These are phyloP conservation scores for Heimioporus retisporus DNA, from an alignment of 1,284 basidiomycete genomes.

Conservation along the genomic window DNA sequence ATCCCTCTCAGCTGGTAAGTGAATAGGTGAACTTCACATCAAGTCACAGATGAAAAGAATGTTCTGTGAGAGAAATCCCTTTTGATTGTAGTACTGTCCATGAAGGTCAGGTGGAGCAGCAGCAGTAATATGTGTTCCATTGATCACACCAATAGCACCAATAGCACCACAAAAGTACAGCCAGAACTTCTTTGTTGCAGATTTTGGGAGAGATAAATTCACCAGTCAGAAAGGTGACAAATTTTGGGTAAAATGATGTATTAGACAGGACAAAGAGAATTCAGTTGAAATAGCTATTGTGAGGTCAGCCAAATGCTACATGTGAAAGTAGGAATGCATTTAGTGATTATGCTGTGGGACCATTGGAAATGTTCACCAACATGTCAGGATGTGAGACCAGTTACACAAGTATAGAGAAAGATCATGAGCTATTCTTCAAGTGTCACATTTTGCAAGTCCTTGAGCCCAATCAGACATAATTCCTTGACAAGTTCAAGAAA, in stretches of 20 bases:
- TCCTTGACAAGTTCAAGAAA: neutral
- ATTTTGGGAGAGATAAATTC: neutral
- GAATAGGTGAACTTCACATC: constrained; percentile 15
- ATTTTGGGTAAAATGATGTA: constrained; percentile 1
- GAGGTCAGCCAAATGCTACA: no score
- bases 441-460: neutral
- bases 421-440: constrained; percentile 28
- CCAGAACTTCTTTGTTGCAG: constrained; percentile 3
- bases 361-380: no score
- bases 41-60: constrained; percentile 33
- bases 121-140: no score
- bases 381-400: no score
- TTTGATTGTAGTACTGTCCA: constrained; percentile 23
- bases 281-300: neutral
- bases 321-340: no score
- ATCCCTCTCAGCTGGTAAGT: constrained; percentile 22
- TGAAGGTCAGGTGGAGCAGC: no score
- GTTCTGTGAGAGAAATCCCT: constrained; percentile 39
- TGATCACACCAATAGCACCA: no score
- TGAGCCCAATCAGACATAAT: neutral
- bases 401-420: constrained; percentile 29
- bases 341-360: no score
- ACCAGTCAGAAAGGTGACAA: neutral
- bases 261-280: neutral
- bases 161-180: no score